phyloP scores from a whole-genome alignment of 495 filamentous ascomycete genomes.

The Xylaria castorea region DNA sequence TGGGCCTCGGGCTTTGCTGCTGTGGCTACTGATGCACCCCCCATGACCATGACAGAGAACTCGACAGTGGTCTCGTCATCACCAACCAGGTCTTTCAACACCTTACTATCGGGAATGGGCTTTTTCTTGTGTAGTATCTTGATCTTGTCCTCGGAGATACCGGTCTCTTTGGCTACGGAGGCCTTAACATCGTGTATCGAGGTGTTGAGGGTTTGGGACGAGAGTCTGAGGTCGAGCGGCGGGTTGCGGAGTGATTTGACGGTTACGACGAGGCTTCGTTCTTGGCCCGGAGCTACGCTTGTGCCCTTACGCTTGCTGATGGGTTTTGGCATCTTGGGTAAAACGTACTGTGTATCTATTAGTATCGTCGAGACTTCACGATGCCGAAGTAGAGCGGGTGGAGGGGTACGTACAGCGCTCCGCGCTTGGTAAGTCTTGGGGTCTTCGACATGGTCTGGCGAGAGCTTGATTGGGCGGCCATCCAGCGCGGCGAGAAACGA shows the following conservation, averaged over 20 bases:
- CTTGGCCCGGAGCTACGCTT: constrained; percentile 48
- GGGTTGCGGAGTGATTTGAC: constrained; percentile 81
- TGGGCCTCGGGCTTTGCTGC: constrained; percentile 40
- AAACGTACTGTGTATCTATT: constrained; percentile 48
- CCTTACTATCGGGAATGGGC: constrained; percentile 74
- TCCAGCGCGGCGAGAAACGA: constrained; percentile 81
- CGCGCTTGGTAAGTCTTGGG: constrained; percentile 72
- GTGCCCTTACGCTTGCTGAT: constrained; percentile 53
- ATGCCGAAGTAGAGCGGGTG: constrained; percentile 3
- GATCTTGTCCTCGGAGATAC: constrained; percentile 70
- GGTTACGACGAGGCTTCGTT: constrained; percentile 61
- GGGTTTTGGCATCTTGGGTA: constrained; percentile 57
- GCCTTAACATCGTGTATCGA: constrained; percentile 77
- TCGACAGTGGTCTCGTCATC: constrained; percentile 64
- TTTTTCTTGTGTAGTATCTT: constrained; percentile 85
- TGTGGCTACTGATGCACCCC: constrained; percentile 43
- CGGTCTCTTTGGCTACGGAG: constrained; percentile 58
- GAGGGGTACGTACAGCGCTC: constrained; percentile 65
- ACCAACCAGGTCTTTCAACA: constrained; percentile 61
- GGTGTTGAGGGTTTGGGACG: constrained; percentile 65
- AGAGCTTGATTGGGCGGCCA: constrained; percentile 75
- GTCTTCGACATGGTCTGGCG: constrained; percentile 85
- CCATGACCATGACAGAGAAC: constrained; percentile 88
- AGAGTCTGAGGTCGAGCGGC: constrained; percentile 64
- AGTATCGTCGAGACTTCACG: constrained; percentile 9